Evolutionary conservation across 1,284 basidiomycete genomes (phyloP), one percentile per base, ranked within the genome.

Genomic region (Xanthoconium separans): DNA sequence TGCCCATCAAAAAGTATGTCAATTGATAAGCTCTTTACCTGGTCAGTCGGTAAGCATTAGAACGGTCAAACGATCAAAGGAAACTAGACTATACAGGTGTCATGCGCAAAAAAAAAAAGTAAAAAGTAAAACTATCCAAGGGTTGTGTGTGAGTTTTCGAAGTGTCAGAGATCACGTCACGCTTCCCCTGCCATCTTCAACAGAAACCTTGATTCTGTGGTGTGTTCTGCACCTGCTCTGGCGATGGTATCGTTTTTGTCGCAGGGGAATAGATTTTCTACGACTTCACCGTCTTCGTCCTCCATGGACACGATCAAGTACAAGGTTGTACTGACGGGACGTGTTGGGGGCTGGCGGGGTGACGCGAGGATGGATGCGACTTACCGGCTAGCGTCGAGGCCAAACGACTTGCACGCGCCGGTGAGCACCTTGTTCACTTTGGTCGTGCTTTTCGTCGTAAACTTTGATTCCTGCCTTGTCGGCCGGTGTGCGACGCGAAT

Each of bases 371-470:
- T 4, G n/a, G n/a, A 15, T 16, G 22, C 11, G n/a, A 61, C 65
- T 30, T 42, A 78, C 77, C 48, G 57, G 20, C 56, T 55, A 5
- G 47, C 44, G 37, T 76, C 72, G 29, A 79, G 51, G 0, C 59
- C 58, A 46, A 79, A 80, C 15, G 69, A 76, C 51, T 66, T 76
- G 61, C 78, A 80, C 20, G 68, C 77, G 6, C 68, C 71, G 1
- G 61, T 47, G 1, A 79, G 65, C 11, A 79, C 75, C 48, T 79
- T 79, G 31, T 58, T 56, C 4, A 80, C 71, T 9, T 60, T 64
- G 48, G 78, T 77, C n/a, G 72, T 71, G 10, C 70, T 67, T 12
- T 78, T 77, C 4, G 74, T 72, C 50, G 71, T 75, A 59, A 79
- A 79, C 37, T 77, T 74, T 0, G 73, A 73, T 40, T 65, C 63